A percentile compares a stretch with the other conserved stretches of the same genome.
These are phyloP conservation scores for Aspergillus heteromorphus DNA, from an alignment of 495 filamentous ascomycete species.

Conservation along the genomic window DNA sequence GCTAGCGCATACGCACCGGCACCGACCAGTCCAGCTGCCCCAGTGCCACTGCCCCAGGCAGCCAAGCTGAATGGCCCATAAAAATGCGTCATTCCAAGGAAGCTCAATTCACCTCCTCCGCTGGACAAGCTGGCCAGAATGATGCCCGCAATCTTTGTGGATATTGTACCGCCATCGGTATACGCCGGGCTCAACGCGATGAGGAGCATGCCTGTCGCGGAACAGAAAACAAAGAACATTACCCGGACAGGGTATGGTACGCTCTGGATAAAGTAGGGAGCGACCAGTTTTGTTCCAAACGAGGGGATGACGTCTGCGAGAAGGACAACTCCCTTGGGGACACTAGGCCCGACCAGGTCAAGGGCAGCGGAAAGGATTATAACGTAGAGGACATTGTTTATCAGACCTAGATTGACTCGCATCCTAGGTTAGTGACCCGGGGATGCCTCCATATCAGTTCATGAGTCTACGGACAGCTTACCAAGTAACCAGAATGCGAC, in stretches of 20 bases:
- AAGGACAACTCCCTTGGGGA: slow-evolving; percentile 88
- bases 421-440: neutral
- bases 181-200: slow-evolving; percentile 71
- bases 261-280: slow-evolving; percentile 87
- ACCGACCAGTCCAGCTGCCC: slow-evolving; percentile 81
- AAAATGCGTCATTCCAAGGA: slow-evolving; percentile 86
- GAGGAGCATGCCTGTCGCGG: slow-evolving; percentile 77
- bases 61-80: slow-evolving; percentile 89
- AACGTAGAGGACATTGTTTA: slow-evolving; percentile 98
- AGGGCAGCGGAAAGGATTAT: slow-evolving; percentile 94
- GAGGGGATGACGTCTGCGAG: slow-evolving; percentile 88
- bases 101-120: slow-evolving; percentile 83
- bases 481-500: slow-evolving; percentile 91
- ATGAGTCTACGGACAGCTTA: slow-evolving; percentile 29
- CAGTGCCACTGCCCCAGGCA: slow-evolving; percentile 89
- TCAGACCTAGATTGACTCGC: slow-evolving; percentile 56
- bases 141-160: slow-evolving; percentile 73
- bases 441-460: neutral
- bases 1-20: slow-evolving; percentile 81
- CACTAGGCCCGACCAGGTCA: slow-evolving; percentile 78
- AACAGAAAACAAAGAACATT: slow-evolving; percentile 63
- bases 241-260: slow-evolving; percentile 76
- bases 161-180: slow-evolving; percentile 54
- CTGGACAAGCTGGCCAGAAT: slow-evolving; percentile 78
- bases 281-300: slow-evolving; percentile 79